Evolutionary conservation across 306 rosid genomes (phyloP), one percentile per base, ranked within the genome.

Genomic region (Geum urbanum): DNA sequence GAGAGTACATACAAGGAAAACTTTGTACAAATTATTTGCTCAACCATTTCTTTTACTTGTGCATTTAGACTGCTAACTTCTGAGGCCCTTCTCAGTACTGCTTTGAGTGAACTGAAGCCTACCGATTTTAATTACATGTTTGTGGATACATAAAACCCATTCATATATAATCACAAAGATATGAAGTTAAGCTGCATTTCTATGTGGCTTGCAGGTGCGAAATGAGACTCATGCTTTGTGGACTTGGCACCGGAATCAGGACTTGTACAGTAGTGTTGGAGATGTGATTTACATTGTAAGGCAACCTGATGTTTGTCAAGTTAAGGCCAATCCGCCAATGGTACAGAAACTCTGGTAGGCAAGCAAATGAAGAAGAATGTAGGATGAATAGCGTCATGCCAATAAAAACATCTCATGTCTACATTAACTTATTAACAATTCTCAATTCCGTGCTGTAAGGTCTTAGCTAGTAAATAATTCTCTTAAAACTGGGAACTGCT

Each of bases 141-240:
- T 43, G 37, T 18, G 35, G 18, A n/a, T 8, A 9, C 40, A 18
- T 6, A 22, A 69, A 7, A 41, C 6, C 43, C 15, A 7, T 6
- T 51, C 9, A 40, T 2, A 39, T 39, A 19, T 9, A 10, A 9
- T 24, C n/a, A 56, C 46, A 46, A 54, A 7, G 47, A 12, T 71
- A 8, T 32, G 0, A 11, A 1, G 53, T 67, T 82, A 22, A 76
- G 12, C 22, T 44, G 56, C 43, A 22, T 27, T 7, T 45, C 60
- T 37, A 18, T 67, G 59, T 67, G 61, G 9, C 48, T 55, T 70
- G 77, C 89, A 90, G 98, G 84, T 88, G 82, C 86, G 76, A 81
- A 92, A 92, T 75, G 94, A 88, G 80, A 90, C 97, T 16, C 90
- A 84, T 84, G 98, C 98, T 1, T 58, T 92, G 66, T 92, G 98